Percentiles rank a stretch among this genome's conserved stretches.
These are phyloP conservation scores for Stygiomarasmius scandens DNA, from an alignment of 1,284 basidiomycete genomes.

Conservation along the genomic window DNA sequence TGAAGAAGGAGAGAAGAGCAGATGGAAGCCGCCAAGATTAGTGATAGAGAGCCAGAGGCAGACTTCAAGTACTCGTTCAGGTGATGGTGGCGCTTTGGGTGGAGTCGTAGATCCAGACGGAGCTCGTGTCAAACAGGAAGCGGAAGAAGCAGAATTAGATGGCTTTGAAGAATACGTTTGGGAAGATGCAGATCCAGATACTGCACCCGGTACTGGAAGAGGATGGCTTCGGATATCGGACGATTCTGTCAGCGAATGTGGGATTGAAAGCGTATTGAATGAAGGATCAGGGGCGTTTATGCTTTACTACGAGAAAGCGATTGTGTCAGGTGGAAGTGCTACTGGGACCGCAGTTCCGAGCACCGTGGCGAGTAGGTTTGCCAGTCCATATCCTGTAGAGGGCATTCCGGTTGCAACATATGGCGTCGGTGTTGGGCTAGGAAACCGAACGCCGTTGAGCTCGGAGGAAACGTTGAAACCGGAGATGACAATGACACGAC, in stretches of 20 bases:
- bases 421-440: conserved; percentile 14
- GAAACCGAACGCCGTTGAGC: conserved; percentile 36
- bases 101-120: conserved; percentile 25
- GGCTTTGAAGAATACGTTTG: conserved; percentile 27
- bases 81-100: conserved; percentile 30
- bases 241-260: conserved; percentile 78
- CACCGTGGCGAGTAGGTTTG: too few relatives aligned
- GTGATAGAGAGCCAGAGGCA: conserved; percentile 7
- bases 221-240: conserved; percentile 89
- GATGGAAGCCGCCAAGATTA: conserved; percentile 12
- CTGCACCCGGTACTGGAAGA: conserved; percentile 39
- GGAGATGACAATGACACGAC: conserved; percentile 36
- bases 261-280: conserved; percentile 71
- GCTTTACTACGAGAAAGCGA: conserved; percentile 87
- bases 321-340: conserved; percentile 31
- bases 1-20: conserved; percentile 24
- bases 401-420: conserved; percentile 1
- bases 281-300: conserved; percentile 82
- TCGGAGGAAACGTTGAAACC: conserved; percentile 70
- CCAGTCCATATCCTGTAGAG: conserved; percentile 19
- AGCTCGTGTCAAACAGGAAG: conserved; percentile 38
- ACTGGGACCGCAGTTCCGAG: conserved; percentile 19
- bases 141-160: conserved; percentile 16
- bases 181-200: conserved; percentile 34
- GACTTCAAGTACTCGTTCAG: background rate